Evolutionary conservation across 2,329 filamentous ascomycete genomes (phyloP).

Genomic region (Scedosporium minutisporum): DNA sequence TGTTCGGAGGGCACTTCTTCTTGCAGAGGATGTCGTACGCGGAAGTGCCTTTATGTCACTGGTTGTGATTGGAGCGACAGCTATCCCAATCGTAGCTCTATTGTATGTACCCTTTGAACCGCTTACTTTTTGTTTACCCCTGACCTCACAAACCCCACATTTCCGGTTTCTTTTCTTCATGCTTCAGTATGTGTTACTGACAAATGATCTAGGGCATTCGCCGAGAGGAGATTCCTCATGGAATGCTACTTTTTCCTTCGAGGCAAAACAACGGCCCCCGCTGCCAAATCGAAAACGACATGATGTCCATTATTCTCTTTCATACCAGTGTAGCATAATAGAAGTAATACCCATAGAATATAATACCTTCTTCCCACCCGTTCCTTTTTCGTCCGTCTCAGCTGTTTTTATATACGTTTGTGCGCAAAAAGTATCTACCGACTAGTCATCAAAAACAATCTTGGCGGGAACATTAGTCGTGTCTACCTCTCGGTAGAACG

Average conservation of each 20-base stretch:
- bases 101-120: slow-evolving; percentile 43
- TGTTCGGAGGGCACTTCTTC: slow-evolving; percentile 18
- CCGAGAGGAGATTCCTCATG: slow-evolving; percentile 44
- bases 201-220: slow-evolving; percentile 31
- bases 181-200: not conserved
- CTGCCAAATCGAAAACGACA: slow-evolving; percentile 14
- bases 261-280: slow-evolving; percentile 12
- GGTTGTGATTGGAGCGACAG: slow-evolving; percentile 38
- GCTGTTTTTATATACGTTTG: not conserved
- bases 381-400: not conserved
- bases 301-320: not conserved
- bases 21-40: not conserved
- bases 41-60: slow-evolving; percentile 18
- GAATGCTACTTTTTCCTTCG: slow-evolving; percentile 37
- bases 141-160: no score
- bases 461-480: slow-evolving; percentile 78
- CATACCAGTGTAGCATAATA: not conserved
- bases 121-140: not conserved
- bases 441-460: slow-evolving; percentile 62
- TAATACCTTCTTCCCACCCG: not conserved
- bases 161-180: not conserved
- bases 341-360: slow-evolving; percentile 1
- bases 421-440: not conserved
- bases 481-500: slow-evolving; percentile 87
- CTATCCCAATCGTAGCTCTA: slow-evolving; percentile 40